Evolutionary conservation across 2,329 filamentous ascomycete species (phyloP).

Genomic region (Aspergillus flavus): DNA sequence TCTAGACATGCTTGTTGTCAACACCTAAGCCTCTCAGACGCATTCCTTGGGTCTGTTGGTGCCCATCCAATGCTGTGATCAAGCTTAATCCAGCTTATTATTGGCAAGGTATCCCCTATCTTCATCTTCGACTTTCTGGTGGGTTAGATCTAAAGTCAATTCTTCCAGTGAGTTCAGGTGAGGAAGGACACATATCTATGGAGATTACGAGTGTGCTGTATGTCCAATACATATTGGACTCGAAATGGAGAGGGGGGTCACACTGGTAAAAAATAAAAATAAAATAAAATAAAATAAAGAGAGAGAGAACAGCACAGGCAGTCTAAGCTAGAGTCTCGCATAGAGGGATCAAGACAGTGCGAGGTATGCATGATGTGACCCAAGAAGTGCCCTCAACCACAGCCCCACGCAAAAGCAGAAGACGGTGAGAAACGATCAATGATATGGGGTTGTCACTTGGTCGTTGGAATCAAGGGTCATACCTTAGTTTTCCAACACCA

Average conservation of each 20-base stretch:
- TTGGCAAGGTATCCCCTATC: slow-evolving; percentile 8
- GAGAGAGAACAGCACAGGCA: neutral
- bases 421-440: slow-evolving; percentile 20
- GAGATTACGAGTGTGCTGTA: neutral
- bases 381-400: slow-evolving; percentile 9
- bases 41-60: slow-evolving; percentile 7
- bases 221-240: neutral
- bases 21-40: slow-evolving; percentile 11
- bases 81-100: slow-evolving; percentile 8
- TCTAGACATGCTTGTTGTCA: slow-evolving; percentile 11
- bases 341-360: slow-evolving; percentile 1
- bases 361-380: slow-evolving; percentile 21
- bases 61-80: slow-evolving; percentile 12
- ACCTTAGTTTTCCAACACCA: slow-evolving; percentile 4
- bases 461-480: slow-evolving; percentile 16
- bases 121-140: neutral
- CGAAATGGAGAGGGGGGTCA: neutral
- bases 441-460: slow-evolving; percentile 7
- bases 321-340: neutral
- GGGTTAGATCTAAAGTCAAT: slow-evolving; percentile 1
- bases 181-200: neutral
- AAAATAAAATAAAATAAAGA: neutral
- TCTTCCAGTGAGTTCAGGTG: neutral
- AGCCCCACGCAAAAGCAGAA: slow-evolving; percentile 19
- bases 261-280: neutral